These are phyloP conservation scores for Peziza echinospora DNA, from an alignment of 495 filamentous ascomycete species.

Conservation along the genomic window DNA sequence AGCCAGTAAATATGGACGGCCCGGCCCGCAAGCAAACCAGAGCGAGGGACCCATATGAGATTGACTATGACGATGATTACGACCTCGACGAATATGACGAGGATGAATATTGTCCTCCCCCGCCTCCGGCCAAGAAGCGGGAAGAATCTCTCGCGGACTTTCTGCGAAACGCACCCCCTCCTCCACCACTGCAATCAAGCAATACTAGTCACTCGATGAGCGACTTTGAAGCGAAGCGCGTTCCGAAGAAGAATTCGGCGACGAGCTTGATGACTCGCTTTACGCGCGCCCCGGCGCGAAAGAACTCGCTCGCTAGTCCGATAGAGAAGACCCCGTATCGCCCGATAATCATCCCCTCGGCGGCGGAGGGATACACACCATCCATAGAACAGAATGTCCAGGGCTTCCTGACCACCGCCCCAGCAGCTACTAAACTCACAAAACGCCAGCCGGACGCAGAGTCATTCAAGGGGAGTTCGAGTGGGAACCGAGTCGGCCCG, in stretches of 20 bases:
- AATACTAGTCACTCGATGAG: too few relatives aligned
- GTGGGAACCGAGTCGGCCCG: too few relatives aligned
- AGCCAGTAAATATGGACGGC: slow-evolving; percentile 2
- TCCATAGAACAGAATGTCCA: too few relatives aligned
- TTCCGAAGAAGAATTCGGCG: slow-evolving; percentile 39
- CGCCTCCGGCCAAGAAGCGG: not conserved
- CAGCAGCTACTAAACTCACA: too few relatives aligned
- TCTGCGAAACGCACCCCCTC: slow-evolving; percentile 59
- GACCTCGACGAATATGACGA: slow-evolving; percentile 32
- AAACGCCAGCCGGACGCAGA: too few relatives aligned
- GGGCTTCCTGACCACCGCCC: too few relatives aligned
- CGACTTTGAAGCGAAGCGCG: slow-evolving; percentile 13
- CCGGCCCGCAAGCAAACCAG: slow-evolving; percentile 50
- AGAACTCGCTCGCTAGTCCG: too few relatives aligned
- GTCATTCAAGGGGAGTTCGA: too few relatives aligned
- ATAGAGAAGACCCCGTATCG: too few relatives aligned
- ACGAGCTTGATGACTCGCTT: slow-evolving; percentile 43
- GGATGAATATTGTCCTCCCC: slow-evolving; percentile 11
- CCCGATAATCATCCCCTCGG: too few relatives aligned
- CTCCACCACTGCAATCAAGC: too few relatives aligned
- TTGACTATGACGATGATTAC: slow-evolving; percentile 69
- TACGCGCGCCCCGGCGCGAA: slow-evolving; percentile 22
- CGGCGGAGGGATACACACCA: too few relatives aligned
- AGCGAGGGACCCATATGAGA: slow-evolving; percentile 73
- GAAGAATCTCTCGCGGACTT: slow-evolving; percentile 62